These are phyloP conservation scores for Quercus alba DNA, from an alignment of 306 rosid genomes.

Conservation along the genomic window DNA sequence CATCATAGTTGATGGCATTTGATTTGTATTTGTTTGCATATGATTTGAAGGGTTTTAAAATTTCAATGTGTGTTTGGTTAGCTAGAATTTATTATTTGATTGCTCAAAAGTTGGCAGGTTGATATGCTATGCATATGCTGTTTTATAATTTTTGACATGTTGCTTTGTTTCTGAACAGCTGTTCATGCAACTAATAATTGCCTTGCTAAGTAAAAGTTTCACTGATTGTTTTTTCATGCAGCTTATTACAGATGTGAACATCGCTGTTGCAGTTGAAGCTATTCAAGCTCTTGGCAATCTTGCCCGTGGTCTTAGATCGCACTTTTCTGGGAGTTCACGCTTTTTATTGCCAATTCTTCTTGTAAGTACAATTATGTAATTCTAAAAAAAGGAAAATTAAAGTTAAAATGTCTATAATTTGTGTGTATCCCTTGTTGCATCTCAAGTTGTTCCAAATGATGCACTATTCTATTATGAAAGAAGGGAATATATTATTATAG, in stretches of 20 bases:
- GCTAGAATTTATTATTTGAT: no score
- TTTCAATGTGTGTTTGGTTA: no score
- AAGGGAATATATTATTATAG: not conserved
- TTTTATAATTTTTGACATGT: not conserved
- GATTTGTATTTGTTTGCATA: no score
- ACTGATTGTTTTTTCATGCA: slow-evolving; percentile 40
- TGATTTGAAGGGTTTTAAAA: no score
- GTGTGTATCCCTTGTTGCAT: not conserved
- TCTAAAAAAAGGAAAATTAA: not conserved
- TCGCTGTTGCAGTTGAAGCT: slow-evolving; percentile 99
- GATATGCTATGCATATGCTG: not conserved
- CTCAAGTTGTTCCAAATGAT: not conserved
- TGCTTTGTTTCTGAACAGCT: not conserved
- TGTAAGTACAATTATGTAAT: slow-evolving; percentile 47
- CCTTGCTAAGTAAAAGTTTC: not conserved
- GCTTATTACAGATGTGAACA: slow-evolving; percentile 97
- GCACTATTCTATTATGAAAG: not conserved
- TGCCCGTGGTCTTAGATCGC: slow-evolving; percentile 82
- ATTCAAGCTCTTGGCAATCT: slow-evolving; percentile 97
- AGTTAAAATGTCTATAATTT: not conserved
- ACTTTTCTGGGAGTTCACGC: slow-evolving; percentile 95
- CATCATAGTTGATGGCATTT: no score
- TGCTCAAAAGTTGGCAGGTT: not conserved
- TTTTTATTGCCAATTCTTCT: slow-evolving; percentile 90
- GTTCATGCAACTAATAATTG: not conserved